Conservation (phyloP, 2,329 filamentous ascomycete species). For the Phoma sp. region DNA sequence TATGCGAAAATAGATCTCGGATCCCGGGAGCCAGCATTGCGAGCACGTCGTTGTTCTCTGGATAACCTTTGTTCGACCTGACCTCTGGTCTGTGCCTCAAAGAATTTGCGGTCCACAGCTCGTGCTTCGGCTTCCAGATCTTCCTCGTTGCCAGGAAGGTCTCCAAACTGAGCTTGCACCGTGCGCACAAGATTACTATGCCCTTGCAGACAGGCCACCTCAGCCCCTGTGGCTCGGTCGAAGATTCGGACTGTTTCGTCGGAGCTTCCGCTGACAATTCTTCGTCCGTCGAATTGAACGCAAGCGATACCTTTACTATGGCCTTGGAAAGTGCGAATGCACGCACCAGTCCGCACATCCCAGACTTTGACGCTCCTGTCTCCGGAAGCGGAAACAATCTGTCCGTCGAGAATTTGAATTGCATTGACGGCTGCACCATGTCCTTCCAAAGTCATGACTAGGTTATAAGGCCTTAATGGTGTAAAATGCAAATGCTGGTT, state of each 20-base stretch:
- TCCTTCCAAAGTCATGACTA: slow-evolving; percentile 80
- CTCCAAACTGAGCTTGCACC: slow-evolving; percentile 92
- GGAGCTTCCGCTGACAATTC: slow-evolving; percentile 94
- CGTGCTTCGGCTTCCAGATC: slow-evolving; percentile 76
- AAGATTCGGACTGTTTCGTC: slow-evolving; percentile 97
- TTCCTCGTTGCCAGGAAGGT: slow-evolving; percentile 78
- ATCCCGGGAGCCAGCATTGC: slow-evolving; percentile 74
- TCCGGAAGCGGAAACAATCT: slow-evolving; percentile 93
- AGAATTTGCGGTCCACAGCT: slow-evolving; percentile 75
- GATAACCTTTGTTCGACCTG: slow-evolving; percentile 43
- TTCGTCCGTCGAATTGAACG: slow-evolving; percentile 91
- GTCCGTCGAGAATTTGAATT: slow-evolving; percentile 83
- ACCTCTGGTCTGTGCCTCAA: slow-evolving; percentile 60
- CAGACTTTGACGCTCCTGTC: slow-evolving; percentile 94
- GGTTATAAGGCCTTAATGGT: slow-evolving; percentile 70
- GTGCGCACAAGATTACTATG: slow-evolving; percentile 89
- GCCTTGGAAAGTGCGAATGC: slow-evolving; percentile 78
- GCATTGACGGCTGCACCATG: slow-evolving; percentile 94
- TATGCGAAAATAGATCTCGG: slow-evolving; percentile 79
- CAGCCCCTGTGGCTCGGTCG: slow-evolving; percentile 81
- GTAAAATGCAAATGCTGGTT: slow-evolving; percentile 54
- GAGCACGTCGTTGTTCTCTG: slow-evolving; percentile 43
- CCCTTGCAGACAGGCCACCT: slow-evolving; percentile 84
- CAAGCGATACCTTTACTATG: slow-evolving; percentile 97
- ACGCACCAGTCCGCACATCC: slow-evolving; percentile 82